Evolutionary conservation across 805 yeast species (phyloP).

Genomic region (Pichia sporocuriosa): DNA sequence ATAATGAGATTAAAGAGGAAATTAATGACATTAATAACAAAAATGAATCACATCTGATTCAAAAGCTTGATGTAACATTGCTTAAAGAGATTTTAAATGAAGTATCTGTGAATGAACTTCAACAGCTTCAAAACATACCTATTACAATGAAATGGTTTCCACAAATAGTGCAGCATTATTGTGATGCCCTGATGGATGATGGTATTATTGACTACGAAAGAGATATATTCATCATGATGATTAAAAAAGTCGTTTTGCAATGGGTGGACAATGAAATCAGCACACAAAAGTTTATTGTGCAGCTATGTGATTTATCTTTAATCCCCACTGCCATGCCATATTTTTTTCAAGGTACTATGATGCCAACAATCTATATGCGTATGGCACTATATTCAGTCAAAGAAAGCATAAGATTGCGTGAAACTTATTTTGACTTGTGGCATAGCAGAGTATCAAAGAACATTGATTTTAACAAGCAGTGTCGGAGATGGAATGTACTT

Average conservation of each 20-base stretch:
- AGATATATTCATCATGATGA: constrained; percentile 20
- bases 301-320: constrained; percentile 20
- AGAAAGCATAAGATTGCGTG: constrained; percentile 16
- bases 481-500: background rate
- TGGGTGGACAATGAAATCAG: constrained; percentile 15
- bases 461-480: background rate
- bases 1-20: constrained; percentile 2
- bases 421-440: constrained; percentile 19
- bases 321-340: constrained; percentile 24
- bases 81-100: constrained; percentile 1
- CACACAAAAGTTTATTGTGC: constrained; percentile 15
- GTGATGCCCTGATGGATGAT: constrained; percentile 15
- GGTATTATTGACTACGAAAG: constrained; percentile 10
- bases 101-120: background rate
- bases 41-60: background rate
- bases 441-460: background rate
- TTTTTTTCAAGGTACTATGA: constrained; percentile 9
- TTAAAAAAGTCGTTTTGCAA: constrained; percentile 16
- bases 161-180: constrained; percentile 20
- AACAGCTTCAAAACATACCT: constrained; percentile 5
- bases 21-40: background rate
- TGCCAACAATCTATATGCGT: constrained; percentile 25
- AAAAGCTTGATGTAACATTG: background rate
- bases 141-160: constrained; percentile 23
- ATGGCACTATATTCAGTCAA: constrained; percentile 21